phyloP scores from a whole-genome alignment of 2,329 filamentous ascomycete species.

The Sarocladiaceae sp. region DNA sequence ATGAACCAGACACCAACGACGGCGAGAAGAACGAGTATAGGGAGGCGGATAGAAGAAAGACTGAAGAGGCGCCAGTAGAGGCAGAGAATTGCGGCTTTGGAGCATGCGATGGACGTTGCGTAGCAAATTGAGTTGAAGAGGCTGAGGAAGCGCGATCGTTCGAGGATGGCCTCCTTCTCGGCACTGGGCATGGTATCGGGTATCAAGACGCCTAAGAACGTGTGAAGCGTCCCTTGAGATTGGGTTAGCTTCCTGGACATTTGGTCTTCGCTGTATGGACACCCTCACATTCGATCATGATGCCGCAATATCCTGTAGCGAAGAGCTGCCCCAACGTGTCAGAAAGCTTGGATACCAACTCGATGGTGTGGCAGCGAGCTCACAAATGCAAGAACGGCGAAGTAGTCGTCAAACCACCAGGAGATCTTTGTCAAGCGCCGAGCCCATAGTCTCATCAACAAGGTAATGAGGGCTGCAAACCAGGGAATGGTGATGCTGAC shows the following conservation, averaged over 20 bases:
- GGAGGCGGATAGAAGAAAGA: constrained; percentile 20
- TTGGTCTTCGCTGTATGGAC: neutral
- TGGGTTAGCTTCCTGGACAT: neutral
- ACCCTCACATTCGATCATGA: constrained; percentile 3
- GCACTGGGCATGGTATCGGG: constrained; percentile 1
- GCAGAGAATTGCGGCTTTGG: constrained; percentile 22
- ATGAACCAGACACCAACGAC: constrained; percentile 21
- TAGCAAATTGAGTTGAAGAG: constrained; percentile 8
- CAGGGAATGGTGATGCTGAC: constrained; percentile 15
- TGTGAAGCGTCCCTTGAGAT: neutral
- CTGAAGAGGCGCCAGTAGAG: constrained; percentile 25
- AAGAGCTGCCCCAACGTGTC: neutral
- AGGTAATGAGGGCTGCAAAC: constrained; percentile 15
- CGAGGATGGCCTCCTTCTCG: constrained; percentile 4
- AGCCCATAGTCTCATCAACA: constrained; percentile 16
- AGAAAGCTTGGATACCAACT: too few relatives aligned
- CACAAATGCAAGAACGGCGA: constrained; percentile 18
- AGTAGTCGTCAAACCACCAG: constrained; percentile 21
- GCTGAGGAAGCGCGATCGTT: constrained; percentile 6
- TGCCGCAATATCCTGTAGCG: neutral
- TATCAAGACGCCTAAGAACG: constrained; percentile 3
- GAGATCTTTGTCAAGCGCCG: constrained; percentile 17
- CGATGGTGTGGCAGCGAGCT: too few relatives aligned
- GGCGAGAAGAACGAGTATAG: constrained; percentile 20
- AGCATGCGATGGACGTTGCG: constrained; percentile 20